Conservation (phyloP, 164 flowering plant species). For the Magnolia changhungtana region DNA sequence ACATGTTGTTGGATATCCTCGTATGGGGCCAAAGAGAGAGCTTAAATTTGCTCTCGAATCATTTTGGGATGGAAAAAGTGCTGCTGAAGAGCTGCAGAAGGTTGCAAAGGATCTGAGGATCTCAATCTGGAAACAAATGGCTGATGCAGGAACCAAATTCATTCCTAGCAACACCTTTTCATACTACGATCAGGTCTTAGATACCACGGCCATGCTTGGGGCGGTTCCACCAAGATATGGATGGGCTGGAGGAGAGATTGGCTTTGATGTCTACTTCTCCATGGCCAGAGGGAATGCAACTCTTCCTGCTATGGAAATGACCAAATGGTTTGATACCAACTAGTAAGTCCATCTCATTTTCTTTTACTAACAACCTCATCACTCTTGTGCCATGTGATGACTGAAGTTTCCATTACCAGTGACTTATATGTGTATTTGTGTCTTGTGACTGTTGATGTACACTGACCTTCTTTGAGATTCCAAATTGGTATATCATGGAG, state of each 20-base stretch:
- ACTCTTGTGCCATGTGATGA: not conserved
- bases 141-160: conserved; percentile 19
- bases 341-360: conserved; percentile 17
- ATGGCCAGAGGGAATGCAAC: conserved; percentile 30
- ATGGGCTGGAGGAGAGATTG: conserved; percentile 26
- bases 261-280: conserved; percentile 24
- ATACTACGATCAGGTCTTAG: conserved; percentile 28
- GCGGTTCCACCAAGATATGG: conserved; percentile 27
- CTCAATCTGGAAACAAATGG: conserved; percentile 29
- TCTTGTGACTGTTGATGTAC: no score
- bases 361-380: not conserved
- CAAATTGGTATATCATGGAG: not conserved
- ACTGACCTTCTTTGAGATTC: no score
- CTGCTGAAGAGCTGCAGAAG: conserved; percentile 21
- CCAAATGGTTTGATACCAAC: conserved; percentile 33
- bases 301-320: conserved; percentile 33
- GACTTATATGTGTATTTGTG: no score
- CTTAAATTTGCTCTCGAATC: conserved; percentile 28
- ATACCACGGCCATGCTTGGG: conserved; percentile 32
- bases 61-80: conserved; percentile 24
- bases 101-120: conserved; percentile 25
- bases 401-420: no score
- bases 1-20: conserved; percentile 28
- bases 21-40: conserved; percentile 30
- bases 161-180: conserved; percentile 31